Evolutionary conservation across 208 protist genomes (phyloP).

Genomic region (Leishmania tarentolae): DNA sequence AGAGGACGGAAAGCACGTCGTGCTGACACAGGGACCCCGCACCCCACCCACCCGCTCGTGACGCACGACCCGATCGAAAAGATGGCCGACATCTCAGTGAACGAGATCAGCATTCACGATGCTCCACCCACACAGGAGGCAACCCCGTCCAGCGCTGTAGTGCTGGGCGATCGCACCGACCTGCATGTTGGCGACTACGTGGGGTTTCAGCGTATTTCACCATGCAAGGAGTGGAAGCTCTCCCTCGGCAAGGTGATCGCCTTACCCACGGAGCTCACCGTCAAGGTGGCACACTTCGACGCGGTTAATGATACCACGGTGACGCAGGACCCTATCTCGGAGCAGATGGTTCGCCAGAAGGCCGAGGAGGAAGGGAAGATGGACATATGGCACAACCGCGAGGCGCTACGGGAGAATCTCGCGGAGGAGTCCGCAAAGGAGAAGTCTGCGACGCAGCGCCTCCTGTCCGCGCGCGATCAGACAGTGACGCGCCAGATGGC

Average conservation of each 20-base stretch:
- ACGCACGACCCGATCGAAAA: neutral
- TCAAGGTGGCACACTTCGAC: constrained; percentile 67
- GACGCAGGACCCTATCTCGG: constrained; percentile 41
- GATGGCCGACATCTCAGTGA: neutral
- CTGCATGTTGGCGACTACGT: constrained; percentile 75
- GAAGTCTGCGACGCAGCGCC: constrained; percentile 41
- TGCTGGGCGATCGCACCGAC: constrained; percentile 31
- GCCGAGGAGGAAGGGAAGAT: constrained; percentile 44
- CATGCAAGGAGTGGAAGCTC: constrained; percentile 56
- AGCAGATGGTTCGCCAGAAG: constrained; percentile 43
- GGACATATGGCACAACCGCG: constrained; percentile 55
- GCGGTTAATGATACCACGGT: constrained; percentile 37
- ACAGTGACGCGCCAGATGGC: constrained; percentile 53
- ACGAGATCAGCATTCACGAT: neutral
- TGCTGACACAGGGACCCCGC: no score
- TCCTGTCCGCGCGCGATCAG: constrained; percentile 55
- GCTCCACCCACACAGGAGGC: neutral
- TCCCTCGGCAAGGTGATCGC: constrained; percentile 61
- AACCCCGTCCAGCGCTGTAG: neutral
- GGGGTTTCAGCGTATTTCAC: constrained; percentile 65
- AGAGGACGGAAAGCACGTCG: neutral
- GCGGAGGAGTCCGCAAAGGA: constrained; percentile 42
- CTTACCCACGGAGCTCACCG: constrained; percentile 54
- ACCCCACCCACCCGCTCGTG: neutral
- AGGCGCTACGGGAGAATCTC: constrained; percentile 57